Evolutionary conservation across 345 rosid genomes (phyloP).

Genomic region (Diplotaxis tenuifolia): DNA sequence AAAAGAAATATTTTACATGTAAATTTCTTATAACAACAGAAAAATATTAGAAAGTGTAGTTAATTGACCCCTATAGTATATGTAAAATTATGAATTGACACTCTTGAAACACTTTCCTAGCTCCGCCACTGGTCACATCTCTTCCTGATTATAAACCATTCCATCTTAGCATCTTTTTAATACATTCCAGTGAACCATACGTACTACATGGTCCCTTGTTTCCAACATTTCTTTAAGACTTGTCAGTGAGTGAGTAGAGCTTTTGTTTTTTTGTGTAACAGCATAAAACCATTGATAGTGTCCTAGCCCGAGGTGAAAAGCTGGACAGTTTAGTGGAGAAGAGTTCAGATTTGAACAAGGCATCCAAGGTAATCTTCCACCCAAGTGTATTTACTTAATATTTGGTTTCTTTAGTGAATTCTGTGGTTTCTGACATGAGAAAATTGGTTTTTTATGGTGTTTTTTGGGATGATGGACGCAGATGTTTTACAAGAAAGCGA

Average conservation of each 20-base stretch:
- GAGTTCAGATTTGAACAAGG: constrained; percentile 90
- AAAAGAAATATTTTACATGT: too few relatives aligned
- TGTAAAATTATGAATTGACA: too few relatives aligned
- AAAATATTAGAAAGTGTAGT: too few relatives aligned
- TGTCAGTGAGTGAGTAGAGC: background rate
- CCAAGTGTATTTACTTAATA: background rate
- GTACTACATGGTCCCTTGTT: background rate
- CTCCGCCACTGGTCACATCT: too few relatives aligned
- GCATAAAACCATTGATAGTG: constrained; percentile 97
- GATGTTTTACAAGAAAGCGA: constrained; percentile 73
- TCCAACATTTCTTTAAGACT: background rate
- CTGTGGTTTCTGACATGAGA: background rate
- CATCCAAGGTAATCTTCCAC: constrained; percentile 70
- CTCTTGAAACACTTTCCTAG: too few relatives aligned
- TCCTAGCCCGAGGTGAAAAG: constrained; percentile 95
- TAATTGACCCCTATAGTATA: too few relatives aligned
- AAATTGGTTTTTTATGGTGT: background rate
- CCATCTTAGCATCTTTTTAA: too few relatives aligned
- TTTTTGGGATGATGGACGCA: background rate
- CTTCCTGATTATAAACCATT: too few relatives aligned
- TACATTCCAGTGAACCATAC: background rate
- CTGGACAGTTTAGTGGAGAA: constrained; percentile 96
- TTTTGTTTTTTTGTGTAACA: constrained; percentile 34
- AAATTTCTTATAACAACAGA: too few relatives aligned
- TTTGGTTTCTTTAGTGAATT: background rate